A percentile compares a stretch with the other conserved stretches of the same genome.
Evolutionary conservation across 495 filamentous ascomycete genomes (phyloP).

Genomic region (Thermothielavioides terrestris): DNA sequence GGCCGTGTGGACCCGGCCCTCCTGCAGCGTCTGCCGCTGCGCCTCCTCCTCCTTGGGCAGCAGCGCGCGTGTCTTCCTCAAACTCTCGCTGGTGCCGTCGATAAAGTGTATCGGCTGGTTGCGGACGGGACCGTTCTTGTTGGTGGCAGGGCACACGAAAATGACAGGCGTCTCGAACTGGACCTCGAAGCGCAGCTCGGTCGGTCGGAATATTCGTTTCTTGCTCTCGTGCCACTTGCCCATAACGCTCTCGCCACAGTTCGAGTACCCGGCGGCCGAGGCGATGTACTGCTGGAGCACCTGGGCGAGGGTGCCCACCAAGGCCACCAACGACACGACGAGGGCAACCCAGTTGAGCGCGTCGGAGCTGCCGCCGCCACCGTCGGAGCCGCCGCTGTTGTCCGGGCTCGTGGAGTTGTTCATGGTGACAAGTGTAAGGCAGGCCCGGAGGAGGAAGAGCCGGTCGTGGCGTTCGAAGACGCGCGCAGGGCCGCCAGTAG

Average conservation of each 20-base stretch:
- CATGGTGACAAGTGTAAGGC: not conserved
- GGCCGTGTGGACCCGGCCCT: conserved; percentile 32
- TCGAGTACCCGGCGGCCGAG: conserved; percentile 32
- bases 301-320: conserved; percentile 33
- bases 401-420: conserved; percentile 3
- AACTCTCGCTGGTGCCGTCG: conserved; percentile 31
- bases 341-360: conserved; percentile 24
- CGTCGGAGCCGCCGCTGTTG: not conserved
- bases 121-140: conserved; percentile 31
- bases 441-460: not conserved
- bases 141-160: conserved; percentile 36
- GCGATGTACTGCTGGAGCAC: conserved; percentile 38
- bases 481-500: not conserved
- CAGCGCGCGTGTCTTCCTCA: conserved; percentile 24
- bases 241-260: conserved; percentile 37
- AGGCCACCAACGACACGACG: conserved; percentile 29
- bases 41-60: conserved; percentile 16
- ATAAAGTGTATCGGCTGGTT: conserved; percentile 29
- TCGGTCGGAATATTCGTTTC: conserved; percentile 29
- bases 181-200: conserved; percentile 43
- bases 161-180: conserved; percentile 42
- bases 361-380: not conserved
- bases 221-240: conserved; percentile 37
- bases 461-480: not conserved
- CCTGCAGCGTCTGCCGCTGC: conserved; percentile 7